Base-by-base conservation (phyloP, 768 basidiomycete genomes). In the Pulveroboletus sp. region DNA sequence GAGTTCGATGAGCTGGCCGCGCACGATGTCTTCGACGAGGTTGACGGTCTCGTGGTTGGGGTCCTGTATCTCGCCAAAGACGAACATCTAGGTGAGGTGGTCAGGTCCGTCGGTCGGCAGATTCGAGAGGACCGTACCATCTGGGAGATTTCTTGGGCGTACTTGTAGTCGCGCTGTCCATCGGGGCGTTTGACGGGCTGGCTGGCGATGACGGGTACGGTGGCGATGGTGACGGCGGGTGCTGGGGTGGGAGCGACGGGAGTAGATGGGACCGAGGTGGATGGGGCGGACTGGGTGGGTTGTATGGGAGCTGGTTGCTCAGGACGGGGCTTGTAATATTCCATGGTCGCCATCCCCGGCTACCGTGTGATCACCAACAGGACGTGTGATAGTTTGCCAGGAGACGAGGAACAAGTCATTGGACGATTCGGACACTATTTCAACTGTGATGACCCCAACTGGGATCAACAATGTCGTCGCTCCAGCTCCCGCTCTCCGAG, bases 1-100 rank as follows among this genome's bases (percentile, higher is more conserved):
- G 45, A 96, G 81, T 67, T 96, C 93, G 47, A 93, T 88, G 38
- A 98, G 77, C 56, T 97, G 93, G 45, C 88, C 78, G 31, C 89
- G 80, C 17, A 95, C 89, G 43, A 95, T 91, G 63, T 98, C 93
- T 67, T 97, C 93, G n/a, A 98, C 89, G 27, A 93, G 79, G 60
- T 89, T 89, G 13, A 93, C 88, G 0, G 94, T 93, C 47, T 92
- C 92, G 13, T 77, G 75, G 47, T 84, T 80, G 2, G 93, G 91
- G 50, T 95, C 92, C 63, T 93, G 89, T 4, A 95, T 89, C 71
- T 94, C 93, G 9, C 93, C 93, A 67, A 96, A 95, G 37, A 96
- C 94, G 63, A 95, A 96, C 91, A 96, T 93, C 91, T 93, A 53
- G 24, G 12, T 12, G 12, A 12, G 6, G 12, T 12, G 27, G 27